Percentiles rank a stretch among this genome's conserved stretches.
phyloP scores from a whole-genome alignment of 1,284 basidiomycete genomes.

The Thecaphora thlaspeos region DNA sequence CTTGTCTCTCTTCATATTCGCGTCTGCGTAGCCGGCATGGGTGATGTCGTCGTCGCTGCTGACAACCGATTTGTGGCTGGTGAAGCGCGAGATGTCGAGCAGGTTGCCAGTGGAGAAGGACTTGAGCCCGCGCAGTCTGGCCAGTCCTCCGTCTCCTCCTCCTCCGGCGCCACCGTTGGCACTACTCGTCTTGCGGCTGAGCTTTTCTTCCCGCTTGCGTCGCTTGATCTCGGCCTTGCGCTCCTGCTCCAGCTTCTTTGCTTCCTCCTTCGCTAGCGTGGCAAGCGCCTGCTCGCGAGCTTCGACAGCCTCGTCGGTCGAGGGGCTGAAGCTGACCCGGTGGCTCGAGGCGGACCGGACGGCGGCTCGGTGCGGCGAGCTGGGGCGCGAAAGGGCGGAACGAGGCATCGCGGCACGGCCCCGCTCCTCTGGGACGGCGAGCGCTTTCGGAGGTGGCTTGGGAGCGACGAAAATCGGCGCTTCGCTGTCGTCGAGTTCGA shows the following conservation, averaged over 20 bases:
- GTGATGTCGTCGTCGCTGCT: not conserved
- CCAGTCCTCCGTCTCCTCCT: no score
- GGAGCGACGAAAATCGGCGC: no score
- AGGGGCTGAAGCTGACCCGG: slow-evolving; percentile 40
- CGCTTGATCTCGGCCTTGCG: not conserved
- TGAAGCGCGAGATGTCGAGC: not conserved
- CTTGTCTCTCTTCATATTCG: no score
- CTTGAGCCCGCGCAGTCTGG: slow-evolving; percentile 13
- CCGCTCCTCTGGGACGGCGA: not conserved
- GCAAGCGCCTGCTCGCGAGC: slow-evolving; percentile 21
- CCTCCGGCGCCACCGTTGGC: not conserved
- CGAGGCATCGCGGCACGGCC: slow-evolving; percentile 6
- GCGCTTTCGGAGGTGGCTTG: not conserved
- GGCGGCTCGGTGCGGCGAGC: slow-evolving; percentile 4
- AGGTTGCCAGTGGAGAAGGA: slow-evolving; percentile 11
- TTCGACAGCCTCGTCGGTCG: slow-evolving; percentile 28
- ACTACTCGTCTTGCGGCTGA: not conserved
- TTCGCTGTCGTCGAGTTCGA: not conserved
- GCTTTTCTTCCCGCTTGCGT: slow-evolving; percentile 2
- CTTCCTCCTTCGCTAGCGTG: not conserved
- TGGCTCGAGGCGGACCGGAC: slow-evolving; percentile 15
- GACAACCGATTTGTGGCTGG: not conserved
- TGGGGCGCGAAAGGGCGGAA: slow-evolving; percentile 7
- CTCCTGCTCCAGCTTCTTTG: not conserved
- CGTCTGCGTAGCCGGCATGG: not conserved